Evolutionary conservation across 2,329 filamentous ascomycete species (phyloP).

Genomic region (Penicillium sp.): DNA sequence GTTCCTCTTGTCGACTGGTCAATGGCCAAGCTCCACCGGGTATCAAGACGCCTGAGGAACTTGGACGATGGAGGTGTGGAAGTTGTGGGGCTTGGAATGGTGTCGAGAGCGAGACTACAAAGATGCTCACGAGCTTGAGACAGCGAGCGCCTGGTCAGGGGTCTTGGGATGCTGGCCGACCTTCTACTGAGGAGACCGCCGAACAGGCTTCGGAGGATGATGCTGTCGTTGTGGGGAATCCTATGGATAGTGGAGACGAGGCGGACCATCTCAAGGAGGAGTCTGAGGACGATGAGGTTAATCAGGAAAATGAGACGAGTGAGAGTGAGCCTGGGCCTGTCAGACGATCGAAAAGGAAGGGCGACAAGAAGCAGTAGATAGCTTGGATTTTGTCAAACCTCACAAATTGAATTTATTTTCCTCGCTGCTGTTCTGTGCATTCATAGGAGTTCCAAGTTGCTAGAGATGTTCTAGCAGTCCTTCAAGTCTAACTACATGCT

Average conservation of each 20-base stretch:
- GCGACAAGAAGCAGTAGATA: constrained; percentile 28
- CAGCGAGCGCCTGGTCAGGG: constrained; percentile 22
- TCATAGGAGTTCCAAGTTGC: no score
- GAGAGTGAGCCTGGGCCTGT: constrained; percentile 20
- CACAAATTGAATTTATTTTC: background rate
- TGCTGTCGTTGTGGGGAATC: constrained; percentile 34
- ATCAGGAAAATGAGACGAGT: constrained; percentile 13
- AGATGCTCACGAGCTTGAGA: constrained; percentile 70
- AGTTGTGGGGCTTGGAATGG: constrained; percentile 84
- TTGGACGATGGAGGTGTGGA: constrained; percentile 88
- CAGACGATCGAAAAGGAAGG: constrained; percentile 30
- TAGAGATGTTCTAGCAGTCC: no score
- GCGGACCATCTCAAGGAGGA: constrained; percentile 19
- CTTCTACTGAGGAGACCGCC: constrained; percentile 23
- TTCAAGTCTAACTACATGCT: no score
- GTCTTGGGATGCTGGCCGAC: constrained; percentile 27
- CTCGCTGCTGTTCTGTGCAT: no score
- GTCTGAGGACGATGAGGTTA: constrained; percentile 25
- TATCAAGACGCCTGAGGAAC: constrained; percentile 72
- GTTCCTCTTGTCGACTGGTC: constrained; percentile 78
- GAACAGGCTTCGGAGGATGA: constrained; percentile 24
- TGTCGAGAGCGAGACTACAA: constrained; percentile 73
- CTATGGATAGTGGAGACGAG: constrained; percentile 25
- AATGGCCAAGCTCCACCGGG: constrained; percentile 96
- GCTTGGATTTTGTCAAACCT: background rate